Conservation (phyloP, 2,329 filamentous ascomycete species). For the Akanthomyces uredinophilus region DNA sequence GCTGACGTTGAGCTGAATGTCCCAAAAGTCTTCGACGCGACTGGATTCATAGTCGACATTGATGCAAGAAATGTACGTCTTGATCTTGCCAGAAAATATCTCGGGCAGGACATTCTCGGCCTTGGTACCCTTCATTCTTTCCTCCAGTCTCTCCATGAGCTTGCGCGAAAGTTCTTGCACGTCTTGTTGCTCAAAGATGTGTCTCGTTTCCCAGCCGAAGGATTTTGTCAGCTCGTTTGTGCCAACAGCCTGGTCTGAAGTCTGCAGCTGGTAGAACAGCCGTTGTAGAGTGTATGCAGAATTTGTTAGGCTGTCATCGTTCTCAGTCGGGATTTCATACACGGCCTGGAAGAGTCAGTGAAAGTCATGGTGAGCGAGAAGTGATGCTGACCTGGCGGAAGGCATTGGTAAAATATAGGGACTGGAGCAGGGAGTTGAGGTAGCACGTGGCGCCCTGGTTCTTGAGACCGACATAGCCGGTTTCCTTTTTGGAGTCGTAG, state of each 20-base stretch:
- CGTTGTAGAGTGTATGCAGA: constrained; percentile 92
- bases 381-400: constrained; percentile 70
- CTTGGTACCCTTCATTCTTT: constrained; percentile 95
- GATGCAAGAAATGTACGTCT: constrained; percentile 98
- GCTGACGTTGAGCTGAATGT: constrained; percentile 93
- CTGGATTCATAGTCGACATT: constrained; percentile 98
- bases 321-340: constrained; percentile 91
- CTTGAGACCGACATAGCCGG: constrained; percentile 90
- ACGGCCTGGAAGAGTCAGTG: constrained; percentile 58
- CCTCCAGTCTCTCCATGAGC: constrained; percentile 94
- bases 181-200: constrained; percentile 98
- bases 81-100: constrained; percentile 96
- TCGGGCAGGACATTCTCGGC: constrained; percentile 83
- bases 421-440: constrained; percentile 78
- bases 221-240: constrained; percentile 93
- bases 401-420: constrained; percentile 80
- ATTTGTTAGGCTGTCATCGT: constrained; percentile 74
- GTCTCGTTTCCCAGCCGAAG: constrained; percentile 95
- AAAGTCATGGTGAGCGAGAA: constrained; percentile 16
- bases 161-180: constrained; percentile 95
- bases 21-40: constrained; percentile 95
- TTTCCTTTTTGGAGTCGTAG: constrained; percentile 99
- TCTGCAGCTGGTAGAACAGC: constrained; percentile 92
- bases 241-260: constrained; percentile 73
- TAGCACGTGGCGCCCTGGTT: constrained; percentile 95